These are phyloP conservation scores for Acanthamoeba castellanii DNA, from an alignment of 208 protist species.

Conservation along the genomic window DNA sequence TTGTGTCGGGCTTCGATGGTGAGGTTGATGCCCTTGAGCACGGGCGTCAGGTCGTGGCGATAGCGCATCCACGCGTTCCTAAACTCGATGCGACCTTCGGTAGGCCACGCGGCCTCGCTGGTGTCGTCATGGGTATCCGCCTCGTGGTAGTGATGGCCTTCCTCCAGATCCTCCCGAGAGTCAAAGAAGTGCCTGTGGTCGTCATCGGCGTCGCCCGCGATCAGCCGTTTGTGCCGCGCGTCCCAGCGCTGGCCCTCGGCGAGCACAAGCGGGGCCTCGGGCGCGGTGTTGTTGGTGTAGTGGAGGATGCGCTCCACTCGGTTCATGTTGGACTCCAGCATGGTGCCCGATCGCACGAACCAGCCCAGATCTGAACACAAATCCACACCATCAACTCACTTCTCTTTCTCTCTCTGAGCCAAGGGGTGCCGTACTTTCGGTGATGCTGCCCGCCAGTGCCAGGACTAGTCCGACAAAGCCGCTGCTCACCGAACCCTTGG, in stretches of 20 bases:
- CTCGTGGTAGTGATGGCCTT: background rate
- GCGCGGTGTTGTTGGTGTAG: background rate
- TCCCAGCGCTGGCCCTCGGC: background rate
- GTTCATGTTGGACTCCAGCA: conserved; percentile 66
- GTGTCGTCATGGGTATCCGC: background rate
- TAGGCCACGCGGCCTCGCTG: background rate
- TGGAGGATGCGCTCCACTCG: conserved; percentile 36
- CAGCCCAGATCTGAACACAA: background rate
- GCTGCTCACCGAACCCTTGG: background rate
- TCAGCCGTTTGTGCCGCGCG: background rate
- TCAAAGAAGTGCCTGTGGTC: background rate
- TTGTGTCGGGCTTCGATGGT: conserved; percentile 20
- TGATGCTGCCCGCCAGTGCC: background rate
- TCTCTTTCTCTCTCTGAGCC: background rate
- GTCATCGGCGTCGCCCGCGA: background rate
- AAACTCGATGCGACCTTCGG: conserved; percentile 24
- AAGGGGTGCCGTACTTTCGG: background rate
- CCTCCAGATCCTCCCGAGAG: background rate
- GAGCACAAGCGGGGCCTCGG: conserved; percentile 22
- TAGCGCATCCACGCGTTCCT: conserved; percentile 35
- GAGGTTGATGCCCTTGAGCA: conserved; percentile 48
- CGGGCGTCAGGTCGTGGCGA: background rate
- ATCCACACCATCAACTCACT: background rate
- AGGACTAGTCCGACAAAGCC: conserved; percentile 3
- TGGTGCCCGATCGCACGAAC: conserved; percentile 21